Evolutionary conservation across 2,329 filamentous ascomycete species (phyloP), one percentile per base, ranked within the genome.

Genomic region (Bipolaris gigantea): DNA sequence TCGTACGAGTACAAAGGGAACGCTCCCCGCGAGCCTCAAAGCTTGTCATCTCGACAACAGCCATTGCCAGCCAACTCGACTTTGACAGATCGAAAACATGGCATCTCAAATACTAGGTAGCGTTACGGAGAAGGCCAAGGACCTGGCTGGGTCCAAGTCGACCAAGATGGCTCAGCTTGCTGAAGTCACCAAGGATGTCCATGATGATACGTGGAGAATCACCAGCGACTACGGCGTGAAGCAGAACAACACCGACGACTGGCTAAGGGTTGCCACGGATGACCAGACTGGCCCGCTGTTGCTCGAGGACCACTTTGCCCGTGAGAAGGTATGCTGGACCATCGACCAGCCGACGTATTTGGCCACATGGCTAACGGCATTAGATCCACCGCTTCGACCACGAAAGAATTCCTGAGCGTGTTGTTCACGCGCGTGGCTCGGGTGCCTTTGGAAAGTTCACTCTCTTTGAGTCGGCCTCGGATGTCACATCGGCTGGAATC

Each of bases 201-300:
- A 82, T 40, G 74, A 81, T 52, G 61, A 67, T 45, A 80, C 84
- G 34, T 78, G 81, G 30, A 80, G 83, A 35, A 84, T 92, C 61
- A 93, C 90, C 0, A 88, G 87, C 44, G 90, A 96, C 66, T 90
- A 82, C 75, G 91, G 91, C 19, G 85, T 88, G 25, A 90, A 87
- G 73, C 82, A 91, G 65, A 77, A 79, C 38, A 88, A 88, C 64
- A 87, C 87, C 1, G 91, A 96, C 66, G 82, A 92, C 69, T 94
- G 89, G 90, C 78, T 95, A 49, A 85, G 83, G 48, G 80, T 87
- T 5, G 81, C 78, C 23, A 85, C 77, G 33, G 80, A 85, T 3
- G 81, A 89, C 42, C 78, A 85, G 50, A 85, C 80, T 2, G 90
- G 90, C 0, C 88, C 90, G 0, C 72, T 74, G 64, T 76, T 92